Conservation (phyloP, 805 yeast species). For the Pichia rugopelliculosa region DNA sequence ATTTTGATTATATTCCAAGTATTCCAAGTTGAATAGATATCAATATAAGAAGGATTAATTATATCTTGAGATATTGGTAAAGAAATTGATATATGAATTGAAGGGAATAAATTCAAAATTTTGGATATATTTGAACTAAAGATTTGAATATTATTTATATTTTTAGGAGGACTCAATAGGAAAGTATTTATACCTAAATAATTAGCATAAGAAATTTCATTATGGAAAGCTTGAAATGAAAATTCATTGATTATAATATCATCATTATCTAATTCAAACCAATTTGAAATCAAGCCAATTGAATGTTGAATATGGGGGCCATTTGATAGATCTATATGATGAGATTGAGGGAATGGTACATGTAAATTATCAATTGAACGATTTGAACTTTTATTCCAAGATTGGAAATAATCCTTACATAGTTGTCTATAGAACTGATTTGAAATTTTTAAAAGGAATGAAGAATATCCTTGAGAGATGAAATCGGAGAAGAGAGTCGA, state of each 20-base stretch:
- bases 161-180: constrained; percentile 58
- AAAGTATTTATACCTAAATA: constrained; percentile 51
- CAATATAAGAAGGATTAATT: constrained; percentile 26
- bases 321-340: constrained; percentile 21
- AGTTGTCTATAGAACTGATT: constrained; percentile 41
- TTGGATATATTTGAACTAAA: constrained; percentile 35
- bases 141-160: constrained; percentile 45
- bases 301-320: constrained; percentile 36
- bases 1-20: constrained; percentile 62
- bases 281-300: constrained; percentile 55
- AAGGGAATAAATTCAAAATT: constrained; percentile 24
- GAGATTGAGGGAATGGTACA: constrained; percentile 32
- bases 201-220: constrained; percentile 52
- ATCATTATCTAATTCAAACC: constrained; percentile 60
- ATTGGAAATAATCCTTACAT: constrained; percentile 33
- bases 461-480: constrained; percentile 39
- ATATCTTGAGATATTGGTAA: constrained; percentile 42
- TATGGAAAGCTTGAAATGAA: constrained; percentile 48
- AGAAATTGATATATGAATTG: constrained; percentile 38
- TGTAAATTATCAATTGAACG: constrained; percentile 17
- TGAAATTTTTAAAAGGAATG: constrained; percentile 47
- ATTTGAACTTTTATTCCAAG: constrained; percentile 14
- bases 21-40: constrained; percentile 61
- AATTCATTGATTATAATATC: constrained; percentile 43
- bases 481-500: constrained; percentile 22